These are phyloP conservation scores for Diaporthe ampelina DNA, from an alignment of 2,329 filamentous ascomycete species.

Conservation along the genomic window DNA sequence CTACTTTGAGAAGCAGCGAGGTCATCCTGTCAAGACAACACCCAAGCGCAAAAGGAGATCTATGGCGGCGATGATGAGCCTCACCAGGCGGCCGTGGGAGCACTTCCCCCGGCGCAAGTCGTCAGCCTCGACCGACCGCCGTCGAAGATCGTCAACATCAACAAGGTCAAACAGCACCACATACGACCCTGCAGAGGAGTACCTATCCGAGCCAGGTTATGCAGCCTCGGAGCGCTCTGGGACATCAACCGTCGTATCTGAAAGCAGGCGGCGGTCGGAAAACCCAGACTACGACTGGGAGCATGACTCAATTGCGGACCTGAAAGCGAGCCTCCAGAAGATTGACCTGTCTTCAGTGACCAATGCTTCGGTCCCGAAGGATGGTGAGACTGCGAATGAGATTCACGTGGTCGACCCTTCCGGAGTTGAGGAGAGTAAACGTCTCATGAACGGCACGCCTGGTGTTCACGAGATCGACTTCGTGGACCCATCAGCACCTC, in stretches of 20 bases:
- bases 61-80: neutral
- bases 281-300: conserved; percentile 29
- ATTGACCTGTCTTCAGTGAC: neutral
- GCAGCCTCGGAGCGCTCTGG: neutral
- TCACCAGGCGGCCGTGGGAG: conserved; percentile 14
- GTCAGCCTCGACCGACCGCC: neutral
- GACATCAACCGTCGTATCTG: neutral
- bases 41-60: neutral
- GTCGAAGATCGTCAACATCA: neutral
- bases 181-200: neutral
- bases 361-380: neutral
- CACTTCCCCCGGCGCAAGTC: conserved; percentile 18
- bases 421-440: neutral
- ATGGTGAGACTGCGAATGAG: neutral
- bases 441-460: neutral
- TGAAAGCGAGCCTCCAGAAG: neutral
- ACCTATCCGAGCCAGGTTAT: neutral
- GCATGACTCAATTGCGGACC: neutral
- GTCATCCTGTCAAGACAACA: neutral
- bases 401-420: neutral
- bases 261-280: neutral
- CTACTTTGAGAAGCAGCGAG: neutral
- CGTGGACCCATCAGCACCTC: neutral
- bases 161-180: conserved; percentile 5
- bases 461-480: conserved; percentile 6